A percentile compares a stretch with the other conserved stretches of the same genome.
Evolutionary conservation across 2,329 filamentous ascomycete genomes (phyloP).

Genomic region (Anisogramma anomala): DNA sequence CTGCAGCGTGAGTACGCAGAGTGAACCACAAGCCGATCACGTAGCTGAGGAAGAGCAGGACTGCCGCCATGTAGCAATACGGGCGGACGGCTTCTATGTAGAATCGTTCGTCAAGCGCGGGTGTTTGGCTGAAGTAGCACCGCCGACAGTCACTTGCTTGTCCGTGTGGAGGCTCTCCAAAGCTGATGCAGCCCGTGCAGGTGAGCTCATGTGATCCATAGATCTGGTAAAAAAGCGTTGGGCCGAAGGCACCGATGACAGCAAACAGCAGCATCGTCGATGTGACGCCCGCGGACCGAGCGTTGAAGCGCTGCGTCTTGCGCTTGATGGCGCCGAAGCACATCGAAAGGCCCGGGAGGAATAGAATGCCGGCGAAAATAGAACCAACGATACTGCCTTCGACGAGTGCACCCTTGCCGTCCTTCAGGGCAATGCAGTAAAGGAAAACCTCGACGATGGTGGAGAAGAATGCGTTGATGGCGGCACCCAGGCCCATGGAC

Average conservation of each 20-base stretch:
- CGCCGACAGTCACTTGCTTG: slow-evolving; percentile 66
- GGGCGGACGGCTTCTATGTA: slow-evolving; percentile 84
- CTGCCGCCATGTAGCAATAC: slow-evolving; percentile 81
- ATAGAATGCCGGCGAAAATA: slow-evolving; percentile 92
- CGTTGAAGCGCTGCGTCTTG: slow-evolving; percentile 97
- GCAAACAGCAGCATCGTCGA: slow-evolving; percentile 97
- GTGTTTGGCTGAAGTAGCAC: slow-evolving; percentile 86
- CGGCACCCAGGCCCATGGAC: slow-evolving; percentile 93
- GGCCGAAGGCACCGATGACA: slow-evolving; percentile 87
- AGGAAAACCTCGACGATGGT: slow-evolving; percentile 96
- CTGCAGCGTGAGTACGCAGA: slow-evolving; percentile 83
- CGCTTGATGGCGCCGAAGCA: slow-evolving; percentile 96
- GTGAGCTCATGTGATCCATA: slow-evolving; percentile 95
- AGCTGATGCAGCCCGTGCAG: slow-evolving; percentile 55
- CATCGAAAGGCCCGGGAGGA: slow-evolving; percentile 92
- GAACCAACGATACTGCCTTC: slow-evolving; percentile 96
- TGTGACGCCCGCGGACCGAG: slow-evolving; percentile 87
- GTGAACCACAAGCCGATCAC: slow-evolving; percentile 93
- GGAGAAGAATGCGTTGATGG: slow-evolving; percentile 96
- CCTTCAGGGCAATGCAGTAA: slow-evolving; percentile 84
- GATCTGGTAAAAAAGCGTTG: slow-evolving; percentile 95
- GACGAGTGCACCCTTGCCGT: slow-evolving; percentile 86
- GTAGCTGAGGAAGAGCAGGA: slow-evolving; percentile 83
- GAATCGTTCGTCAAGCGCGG: slow-evolving; percentile 75
- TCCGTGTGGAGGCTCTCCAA: slow-evolving; percentile 25